Conservation (phyloP, 768 basidiomycete genomes). For the Dioszegia hungarica region DNA sequence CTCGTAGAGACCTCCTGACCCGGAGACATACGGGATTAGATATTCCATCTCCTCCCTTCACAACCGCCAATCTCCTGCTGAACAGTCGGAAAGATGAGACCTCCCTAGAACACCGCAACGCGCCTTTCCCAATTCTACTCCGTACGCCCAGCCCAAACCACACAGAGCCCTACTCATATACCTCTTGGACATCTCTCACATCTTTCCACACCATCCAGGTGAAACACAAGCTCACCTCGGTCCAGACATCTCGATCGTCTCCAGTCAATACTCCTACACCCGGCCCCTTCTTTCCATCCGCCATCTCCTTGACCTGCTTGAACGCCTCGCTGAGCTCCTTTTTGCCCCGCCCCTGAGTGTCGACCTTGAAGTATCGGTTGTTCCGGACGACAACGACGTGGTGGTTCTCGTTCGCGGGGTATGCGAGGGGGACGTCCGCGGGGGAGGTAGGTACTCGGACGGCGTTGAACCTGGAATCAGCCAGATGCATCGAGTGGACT, state of each 20-base stretch:
- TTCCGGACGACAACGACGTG: slow-evolving; percentile 88
- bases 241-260: slow-evolving; percentile 86
- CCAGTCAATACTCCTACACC: slow-evolving; percentile 76
- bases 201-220: too few relatives aligned
- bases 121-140: too few relatives aligned
- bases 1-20: too few relatives aligned
- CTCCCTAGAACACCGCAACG: too few relatives aligned
- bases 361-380: slow-evolving; percentile 82
- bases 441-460: slow-evolving; percentile 80
- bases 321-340: slow-evolving; percentile 61
- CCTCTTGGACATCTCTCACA: too few relatives aligned
- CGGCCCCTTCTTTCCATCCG: slow-evolving; percentile 57
- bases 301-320: slow-evolving; percentile 76
- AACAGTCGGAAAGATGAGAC: too few relatives aligned
- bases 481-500: slow-evolving; percentile 30
- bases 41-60: too few relatives aligned
- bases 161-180: too few relatives aligned
- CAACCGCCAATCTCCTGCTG: too few relatives aligned
- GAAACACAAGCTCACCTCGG: slow-evolving; percentile 62
- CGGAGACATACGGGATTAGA: too few relatives aligned
- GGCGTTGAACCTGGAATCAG: slow-evolving; percentile 69
- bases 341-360: slow-evolving; percentile 62
- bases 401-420: slow-evolving; percentile 67
- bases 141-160: neutral
- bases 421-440: slow-evolving; percentile 76